A percentile compares a stretch with the other conserved stretches of the same genome.
Evolutionary conservation across 2,329 filamentous ascomycete genomes (phyloP).

Genomic region (Amauroascus verrucosus): DNA sequence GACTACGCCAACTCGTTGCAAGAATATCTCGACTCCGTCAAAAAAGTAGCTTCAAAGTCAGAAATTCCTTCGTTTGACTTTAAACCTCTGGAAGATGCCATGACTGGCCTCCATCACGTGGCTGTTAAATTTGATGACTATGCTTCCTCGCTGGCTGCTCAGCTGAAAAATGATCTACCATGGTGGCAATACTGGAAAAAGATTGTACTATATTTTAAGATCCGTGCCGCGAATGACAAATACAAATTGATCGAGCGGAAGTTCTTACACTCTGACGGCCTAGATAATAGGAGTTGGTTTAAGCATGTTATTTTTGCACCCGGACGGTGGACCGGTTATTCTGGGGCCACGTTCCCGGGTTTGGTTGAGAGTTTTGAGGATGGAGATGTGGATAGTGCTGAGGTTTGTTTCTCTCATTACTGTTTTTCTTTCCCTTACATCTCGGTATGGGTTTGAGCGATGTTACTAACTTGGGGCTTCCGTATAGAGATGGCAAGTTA

Average conservation of each 20-base stretch:
- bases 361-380: conserved; percentile 53
- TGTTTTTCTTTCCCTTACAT: conserved; percentile 3
- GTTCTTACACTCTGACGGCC: conserved; percentile 63
- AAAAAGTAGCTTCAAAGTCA: conserved; percentile 18
- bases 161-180: conserved; percentile 49
- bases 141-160: conserved; percentile 38
- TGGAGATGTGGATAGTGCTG: conserved; percentile 36
- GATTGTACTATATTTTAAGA: conserved; percentile 51
- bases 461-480: not conserved
- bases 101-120: conserved; percentile 40
- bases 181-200: conserved; percentile 71
- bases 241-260: conserved; percentile 76
- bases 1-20: conserved; percentile 53
- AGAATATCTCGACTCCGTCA: conserved; percentile 31
- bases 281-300: conserved; percentile 78
- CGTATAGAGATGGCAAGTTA: conserved; percentile 32
- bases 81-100: conserved; percentile 39
- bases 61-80: conserved; percentile 31
- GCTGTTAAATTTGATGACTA: conserved; percentile 44
- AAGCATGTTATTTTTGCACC: conserved; percentile 93
- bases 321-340: conserved; percentile 82
- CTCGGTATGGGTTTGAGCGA: not conserved
- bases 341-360: conserved; percentile 59
- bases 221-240: conserved; percentile 61
- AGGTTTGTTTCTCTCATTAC: conserved; percentile 42